These are phyloP conservation scores for Cladobotryum mycophilum DNA, from an alignment of 2,329 filamentous ascomycete genomes.

Conservation along the genomic window DNA sequence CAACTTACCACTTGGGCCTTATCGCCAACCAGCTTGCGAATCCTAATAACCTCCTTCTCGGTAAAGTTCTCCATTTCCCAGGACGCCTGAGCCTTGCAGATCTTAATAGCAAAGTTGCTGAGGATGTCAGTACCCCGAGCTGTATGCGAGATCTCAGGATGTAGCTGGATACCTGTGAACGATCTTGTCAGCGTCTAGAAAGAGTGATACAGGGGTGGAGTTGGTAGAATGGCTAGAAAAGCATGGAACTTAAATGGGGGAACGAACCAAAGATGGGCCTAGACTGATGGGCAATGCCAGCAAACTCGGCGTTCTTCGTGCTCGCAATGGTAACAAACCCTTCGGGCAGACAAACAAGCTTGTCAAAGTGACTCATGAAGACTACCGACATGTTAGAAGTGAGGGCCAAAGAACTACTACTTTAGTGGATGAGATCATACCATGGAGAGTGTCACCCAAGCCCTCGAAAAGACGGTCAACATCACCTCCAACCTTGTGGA, in stretches of 20 bases:
- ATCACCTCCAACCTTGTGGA: slow-evolving; percentile 52
- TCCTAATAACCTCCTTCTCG: slow-evolving; percentile 71
- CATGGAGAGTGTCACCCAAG: slow-evolving; percentile 60
- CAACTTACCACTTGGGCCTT: slow-evolving; percentile 62
- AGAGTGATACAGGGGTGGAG: no score
- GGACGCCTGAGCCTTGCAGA: slow-evolving; percentile 68
- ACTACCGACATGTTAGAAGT: no score
- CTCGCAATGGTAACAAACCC: slow-evolving; percentile 68
- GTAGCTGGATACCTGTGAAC: slow-evolving; percentile 65
- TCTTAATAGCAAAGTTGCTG: slow-evolving; percentile 69
- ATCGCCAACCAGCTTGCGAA: slow-evolving; percentile 73
- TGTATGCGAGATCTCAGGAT: slow-evolving; percentile 63
- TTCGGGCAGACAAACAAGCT: slow-evolving; percentile 67
- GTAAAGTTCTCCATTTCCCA: slow-evolving; percentile 87
- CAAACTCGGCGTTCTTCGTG: slow-evolving; percentile 70
- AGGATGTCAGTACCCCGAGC: slow-evolving; percentile 42
- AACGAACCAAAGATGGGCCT: slow-evolving; percentile 52
- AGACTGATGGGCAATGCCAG: slow-evolving; percentile 66
- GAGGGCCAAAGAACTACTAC: no score
- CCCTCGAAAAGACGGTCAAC: slow-evolving; percentile 75
- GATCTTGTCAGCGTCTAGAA: no score
- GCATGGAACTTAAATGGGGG: no score
- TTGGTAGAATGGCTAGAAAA: no score
- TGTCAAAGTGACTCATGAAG: slow-evolving; percentile 80
- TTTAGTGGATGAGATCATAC: no score